Conservation (phyloP, 257 asterid species). For the Nicotiana tabacum region DNA sequence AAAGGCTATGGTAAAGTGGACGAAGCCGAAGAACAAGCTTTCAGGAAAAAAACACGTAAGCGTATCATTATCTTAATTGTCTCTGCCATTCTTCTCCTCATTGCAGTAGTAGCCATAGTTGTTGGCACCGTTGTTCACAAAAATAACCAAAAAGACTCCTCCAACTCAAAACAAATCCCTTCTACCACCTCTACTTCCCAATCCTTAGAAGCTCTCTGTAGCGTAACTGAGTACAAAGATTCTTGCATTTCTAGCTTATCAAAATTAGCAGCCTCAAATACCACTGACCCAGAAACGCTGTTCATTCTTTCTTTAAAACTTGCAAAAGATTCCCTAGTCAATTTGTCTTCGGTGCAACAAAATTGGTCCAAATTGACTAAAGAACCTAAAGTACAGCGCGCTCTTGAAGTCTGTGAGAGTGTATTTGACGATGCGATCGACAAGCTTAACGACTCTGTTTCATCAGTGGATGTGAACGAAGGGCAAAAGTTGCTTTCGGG, state of each 20-base stretch:
- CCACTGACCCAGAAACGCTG: conserved; percentile 51
- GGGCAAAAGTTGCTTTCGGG: conserved; percentile 16
- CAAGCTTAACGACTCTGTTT: conserved; percentile 44
- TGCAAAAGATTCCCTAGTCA: conserved; percentile 31
- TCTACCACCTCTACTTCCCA: conserved; percentile 24
- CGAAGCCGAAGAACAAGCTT: conserved; percentile 47
- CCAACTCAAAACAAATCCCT: conserved; percentile 8
- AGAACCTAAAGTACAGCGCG: conserved; percentile 33
- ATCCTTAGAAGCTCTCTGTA: conserved; percentile 56
- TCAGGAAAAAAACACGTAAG: conserved; percentile 52
- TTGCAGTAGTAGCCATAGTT: conserved; percentile 39
- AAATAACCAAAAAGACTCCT: conserved; percentile 14
- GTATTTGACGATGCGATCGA: conserved; percentile 63
- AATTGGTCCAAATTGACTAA: conserved; percentile 25
- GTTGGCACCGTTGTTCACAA: conserved; percentile 50
- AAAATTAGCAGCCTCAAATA: conserved; percentile 25
- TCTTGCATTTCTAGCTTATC: conserved; percentile 47
- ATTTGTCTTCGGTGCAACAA: conserved; percentile 28
- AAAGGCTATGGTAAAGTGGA: conserved; percentile 84
- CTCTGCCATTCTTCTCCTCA: conserved; percentile 22
- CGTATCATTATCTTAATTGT: conserved; percentile 42
- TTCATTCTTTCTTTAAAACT: conserved; percentile 47
- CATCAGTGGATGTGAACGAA: conserved; percentile 4
- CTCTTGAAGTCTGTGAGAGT: conserved; percentile 42
- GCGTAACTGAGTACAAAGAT: conserved; percentile 41